Percentiles rank a stretch among this genome's conserved stretches.
Evolutionary conservation across 2,329 filamentous ascomycete species (phyloP).

Genomic region (Aspergillus calidoustus): DNA sequence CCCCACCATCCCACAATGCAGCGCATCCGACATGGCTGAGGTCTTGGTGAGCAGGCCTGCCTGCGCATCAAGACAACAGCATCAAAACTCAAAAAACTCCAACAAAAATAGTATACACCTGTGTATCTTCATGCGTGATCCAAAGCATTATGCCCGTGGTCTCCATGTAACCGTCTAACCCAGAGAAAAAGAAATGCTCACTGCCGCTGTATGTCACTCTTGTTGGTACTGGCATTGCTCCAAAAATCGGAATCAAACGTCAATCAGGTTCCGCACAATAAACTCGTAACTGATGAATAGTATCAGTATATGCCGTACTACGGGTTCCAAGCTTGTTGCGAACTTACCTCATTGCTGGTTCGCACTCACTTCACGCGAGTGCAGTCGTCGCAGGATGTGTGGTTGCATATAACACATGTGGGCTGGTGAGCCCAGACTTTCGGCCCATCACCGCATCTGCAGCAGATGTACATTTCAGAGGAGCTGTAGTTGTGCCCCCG

Average conservation of each 20-base stretch:
- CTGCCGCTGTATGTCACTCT: slow-evolving; percentile 2
- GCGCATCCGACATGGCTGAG: background rate
- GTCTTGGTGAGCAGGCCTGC: background rate
- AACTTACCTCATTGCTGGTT: slow-evolving; percentile 3
- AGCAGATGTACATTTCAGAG: slow-evolving; percentile 44
- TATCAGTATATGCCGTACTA: background rate
- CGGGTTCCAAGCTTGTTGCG: background rate
- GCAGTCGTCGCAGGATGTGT: slow-evolving; percentile 37
- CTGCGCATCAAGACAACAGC: background rate
- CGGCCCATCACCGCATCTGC: slow-evolving; percentile 44
- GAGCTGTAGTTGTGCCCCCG: slow-evolving; percentile 15
- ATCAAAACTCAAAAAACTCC: background rate
- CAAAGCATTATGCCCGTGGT: background rate
- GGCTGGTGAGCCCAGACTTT: slow-evolving; percentile 42
- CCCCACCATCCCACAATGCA: background rate
- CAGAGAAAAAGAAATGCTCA: background rate
- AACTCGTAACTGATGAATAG: background rate
- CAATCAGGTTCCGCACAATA: slow-evolving; percentile 2
- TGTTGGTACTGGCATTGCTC: background rate
- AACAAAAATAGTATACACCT: slow-evolving; percentile 7
- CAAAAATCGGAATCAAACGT: background rate
- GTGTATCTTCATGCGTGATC: background rate
- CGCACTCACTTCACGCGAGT: slow-evolving; percentile 31
- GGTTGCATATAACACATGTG: slow-evolving; percentile 39
- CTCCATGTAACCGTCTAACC: background rate